A percentile compares a stretch with the other conserved stretches of the same genome.
These are phyloP conservation scores for Trichosporon sp. DNA, from an alignment of 1,284 basidiomycete genomes.

Conservation along the genomic window DNA sequence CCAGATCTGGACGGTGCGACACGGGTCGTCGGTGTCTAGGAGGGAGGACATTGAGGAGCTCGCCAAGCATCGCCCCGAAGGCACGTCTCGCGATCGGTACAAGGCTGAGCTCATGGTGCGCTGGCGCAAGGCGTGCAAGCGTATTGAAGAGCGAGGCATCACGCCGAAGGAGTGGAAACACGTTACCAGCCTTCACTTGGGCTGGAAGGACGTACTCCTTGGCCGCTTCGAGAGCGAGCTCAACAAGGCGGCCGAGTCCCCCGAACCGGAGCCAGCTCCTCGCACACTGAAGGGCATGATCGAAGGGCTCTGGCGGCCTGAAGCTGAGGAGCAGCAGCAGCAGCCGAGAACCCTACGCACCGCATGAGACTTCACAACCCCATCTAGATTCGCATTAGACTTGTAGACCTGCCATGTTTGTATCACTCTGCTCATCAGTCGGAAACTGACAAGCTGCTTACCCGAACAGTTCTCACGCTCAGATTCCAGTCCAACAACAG, in stretches of 20 bases:
- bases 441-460: neutral
- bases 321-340: neutral
- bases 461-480: neutral
- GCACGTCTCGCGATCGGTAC: neutral
- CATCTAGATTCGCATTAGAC: neutral
- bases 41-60: conserved; percentile 4
- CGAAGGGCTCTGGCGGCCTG: neutral
- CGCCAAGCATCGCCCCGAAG: neutral
- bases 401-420: conserved; percentile 6
- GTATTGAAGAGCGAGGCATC: conserved; percentile 12
- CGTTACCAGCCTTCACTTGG: neutral
- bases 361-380: neutral
- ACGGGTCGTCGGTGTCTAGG: neutral
- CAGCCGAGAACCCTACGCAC: neutral
- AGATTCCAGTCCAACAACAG: no score
- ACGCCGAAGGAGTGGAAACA: neutral
- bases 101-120: neutral
- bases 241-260: neutral
- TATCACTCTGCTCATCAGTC: neutral
- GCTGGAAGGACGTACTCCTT: neutral
- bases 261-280: neutral
- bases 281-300: neutral
- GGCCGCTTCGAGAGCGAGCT: conserved; percentile 12
- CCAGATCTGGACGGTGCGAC: conserved; percentile 2
- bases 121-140: conserved; percentile 5